Percentiles rank a stretch among this genome's conserved stretches.
Evolutionary conservation across 129 eudicot species (phyloP).

Genomic region (Escallonia rubra): DNA sequence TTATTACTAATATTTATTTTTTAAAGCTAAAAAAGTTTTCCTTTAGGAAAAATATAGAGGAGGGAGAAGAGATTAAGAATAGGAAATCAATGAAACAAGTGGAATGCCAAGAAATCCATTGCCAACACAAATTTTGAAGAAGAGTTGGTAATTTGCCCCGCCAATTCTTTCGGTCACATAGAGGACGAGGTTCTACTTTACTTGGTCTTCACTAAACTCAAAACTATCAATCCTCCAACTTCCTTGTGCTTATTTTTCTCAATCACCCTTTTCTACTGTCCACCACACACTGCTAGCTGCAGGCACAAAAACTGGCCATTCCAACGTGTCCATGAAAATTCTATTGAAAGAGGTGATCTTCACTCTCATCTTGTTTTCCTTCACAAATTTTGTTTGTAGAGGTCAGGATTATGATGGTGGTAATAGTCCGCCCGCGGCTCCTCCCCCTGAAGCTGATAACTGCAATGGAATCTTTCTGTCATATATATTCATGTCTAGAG

Average conservation of each 20-base stretch:
- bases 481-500: constrained; percentile 2
- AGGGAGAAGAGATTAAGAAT: too few relatives aligned
- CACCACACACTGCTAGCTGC: too few relatives aligned
- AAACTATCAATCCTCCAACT: not conserved
- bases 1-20: too few relatives aligned
- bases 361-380: not conserved
- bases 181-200: constrained; percentile 10
- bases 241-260: not conserved
- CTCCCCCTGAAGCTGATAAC: constrained; percentile 12
- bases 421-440: constrained; percentile 1
- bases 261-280: too few relatives aligned
- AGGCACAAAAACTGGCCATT: too few relatives aligned
- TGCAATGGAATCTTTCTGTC: constrained; percentile 16
- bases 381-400: not conserved
- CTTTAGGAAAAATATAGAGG: too few relatives aligned
- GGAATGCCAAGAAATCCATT: too few relatives aligned
- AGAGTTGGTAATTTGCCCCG: constrained; percentile 5
- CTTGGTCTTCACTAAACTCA: constrained; percentile 13
- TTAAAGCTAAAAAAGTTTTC: too few relatives aligned
- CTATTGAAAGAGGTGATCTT: not conserved
- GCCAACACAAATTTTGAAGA: not conserved
- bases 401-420: not conserved
- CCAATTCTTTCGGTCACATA: constrained; percentile 12
- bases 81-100: too few relatives aligned
- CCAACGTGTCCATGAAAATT: not conserved